These are phyloP conservation scores for Monosporascus sp. DNA, from an alignment of 2,329 filamentous ascomycete species.

Conservation along the genomic window DNA sequence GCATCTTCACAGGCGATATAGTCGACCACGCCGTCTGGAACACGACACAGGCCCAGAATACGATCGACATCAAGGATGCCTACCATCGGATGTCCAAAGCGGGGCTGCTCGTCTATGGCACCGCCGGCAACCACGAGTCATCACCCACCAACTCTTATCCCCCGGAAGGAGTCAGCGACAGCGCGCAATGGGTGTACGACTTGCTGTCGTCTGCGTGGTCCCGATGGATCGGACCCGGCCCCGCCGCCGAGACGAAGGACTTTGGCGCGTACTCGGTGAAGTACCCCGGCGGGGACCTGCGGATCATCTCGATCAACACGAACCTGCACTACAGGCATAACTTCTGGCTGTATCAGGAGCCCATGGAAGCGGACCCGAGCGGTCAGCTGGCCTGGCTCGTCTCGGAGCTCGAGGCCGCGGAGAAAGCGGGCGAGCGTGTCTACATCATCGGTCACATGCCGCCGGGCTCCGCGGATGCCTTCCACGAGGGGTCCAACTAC, in stretches of 20 bases:
- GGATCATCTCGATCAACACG: conserved; percentile 56
- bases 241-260: conserved; percentile 29
- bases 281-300: conserved; percentile 41
- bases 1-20: conserved; percentile 57
- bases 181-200: conserved; percentile 50
- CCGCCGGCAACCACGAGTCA: conserved; percentile 54
- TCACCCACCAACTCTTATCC: conserved; percentile 49
- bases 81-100: conserved; percentile 41
- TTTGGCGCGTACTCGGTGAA: conserved; percentile 47
- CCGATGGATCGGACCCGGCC: conserved; percentile 38
- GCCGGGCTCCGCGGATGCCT: conserved; percentile 43
- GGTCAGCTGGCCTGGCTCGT: conserved; percentile 51
- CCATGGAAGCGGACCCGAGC: conserved; percentile 46
- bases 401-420: conserved; percentile 46
- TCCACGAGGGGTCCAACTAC: conserved; percentile 48
- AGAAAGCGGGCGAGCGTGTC: conserved; percentile 46
- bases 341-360: conserved; percentile 48
- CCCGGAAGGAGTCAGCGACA: conserved; percentile 31
- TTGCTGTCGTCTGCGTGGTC: conserved; percentile 42
- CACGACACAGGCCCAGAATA: conserved; percentile 30
- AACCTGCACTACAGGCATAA: conserved; percentile 57
- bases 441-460: conserved; percentile 57
- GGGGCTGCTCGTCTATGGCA: conserved; percentile 44
- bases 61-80: conserved; percentile 34
- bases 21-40: conserved; percentile 49